Percentiles rank a stretch among this genome's conserved stretches.
phyloP scores from a whole-genome alignment of 257 asterid genomes.

The Gentiana macrophylla region DNA sequence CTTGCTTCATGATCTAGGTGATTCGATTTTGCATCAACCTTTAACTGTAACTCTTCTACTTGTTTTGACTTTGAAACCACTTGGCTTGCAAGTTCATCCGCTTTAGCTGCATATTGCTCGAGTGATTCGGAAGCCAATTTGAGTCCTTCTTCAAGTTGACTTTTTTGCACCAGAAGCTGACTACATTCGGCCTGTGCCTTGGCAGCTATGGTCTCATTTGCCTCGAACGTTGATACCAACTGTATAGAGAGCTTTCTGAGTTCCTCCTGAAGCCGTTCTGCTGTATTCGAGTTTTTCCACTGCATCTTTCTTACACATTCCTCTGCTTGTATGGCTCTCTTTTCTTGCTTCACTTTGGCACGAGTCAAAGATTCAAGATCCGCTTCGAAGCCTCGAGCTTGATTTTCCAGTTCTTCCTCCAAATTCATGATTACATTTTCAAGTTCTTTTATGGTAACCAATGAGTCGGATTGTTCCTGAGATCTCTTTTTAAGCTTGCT shows the following conservation, averaged over 20 bases:
- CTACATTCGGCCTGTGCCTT: constrained; percentile 46
- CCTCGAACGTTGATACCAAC: constrained; percentile 47
- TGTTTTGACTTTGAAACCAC: constrained; percentile 9
- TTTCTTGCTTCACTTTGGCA: constrained; percentile 56
- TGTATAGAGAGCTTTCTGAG: constrained; percentile 52
- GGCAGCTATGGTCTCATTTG: constrained; percentile 46
- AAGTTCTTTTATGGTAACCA: constrained; percentile 39
- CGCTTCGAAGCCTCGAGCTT: constrained; percentile 44
- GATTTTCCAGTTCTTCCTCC: constrained; percentile 56
- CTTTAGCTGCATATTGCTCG: constrained; percentile 28
- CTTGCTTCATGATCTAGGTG: not conserved
- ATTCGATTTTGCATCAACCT: not conserved
- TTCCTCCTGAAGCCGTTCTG: constrained; percentile 62
- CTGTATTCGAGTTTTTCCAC: constrained; percentile 35
- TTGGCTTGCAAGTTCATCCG: constrained; percentile 13
- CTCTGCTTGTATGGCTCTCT: constrained; percentile 71
- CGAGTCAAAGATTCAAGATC: constrained; percentile 38
- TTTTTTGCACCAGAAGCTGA: constrained; percentile 44
- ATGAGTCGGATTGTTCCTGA: constrained; percentile 38
- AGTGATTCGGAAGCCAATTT: constrained; percentile 36
- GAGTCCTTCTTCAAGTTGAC: constrained; percentile 42
- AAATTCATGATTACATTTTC: constrained; percentile 48
- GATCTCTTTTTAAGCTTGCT: constrained; percentile 35
- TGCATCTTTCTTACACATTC: constrained; percentile 56
- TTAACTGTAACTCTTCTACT: not conserved